Conservation (phyloP, 1,139 yeast genomes). For the Pneumocystis oryctolagi region DNA sequence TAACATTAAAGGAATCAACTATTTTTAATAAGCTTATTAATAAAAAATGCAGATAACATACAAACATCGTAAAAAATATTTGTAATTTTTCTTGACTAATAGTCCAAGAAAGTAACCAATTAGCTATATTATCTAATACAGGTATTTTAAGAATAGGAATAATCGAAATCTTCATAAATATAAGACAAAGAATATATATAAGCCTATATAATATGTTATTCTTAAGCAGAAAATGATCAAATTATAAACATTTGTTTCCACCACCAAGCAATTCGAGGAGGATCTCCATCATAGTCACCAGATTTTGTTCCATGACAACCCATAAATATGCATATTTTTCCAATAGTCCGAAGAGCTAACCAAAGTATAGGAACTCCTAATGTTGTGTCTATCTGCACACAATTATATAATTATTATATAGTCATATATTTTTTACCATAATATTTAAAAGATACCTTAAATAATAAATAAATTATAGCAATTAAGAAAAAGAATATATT, state of each 20-base stretch:
- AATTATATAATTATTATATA: background rate
- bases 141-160: background rate
- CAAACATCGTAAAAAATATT: background rate
- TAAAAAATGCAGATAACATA: background rate
- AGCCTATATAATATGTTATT: background rate
- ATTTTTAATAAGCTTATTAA: background rate
- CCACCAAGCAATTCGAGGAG: background rate
- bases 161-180: background rate
- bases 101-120: slow-evolving; percentile 1
- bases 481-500: background rate
- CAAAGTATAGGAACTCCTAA: background rate
- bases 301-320: background rate
- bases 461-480: background rate
- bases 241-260: background rate
- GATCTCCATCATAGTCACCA: background rate
- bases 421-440: background rate
- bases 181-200: background rate
- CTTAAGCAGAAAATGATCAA: background rate
- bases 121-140: background rate
- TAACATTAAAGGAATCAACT: background rate
- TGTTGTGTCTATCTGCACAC: background rate
- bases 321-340: background rate
- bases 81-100: background rate
- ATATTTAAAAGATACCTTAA: background rate
- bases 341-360: background rate